Conservation (phyloP, 192 early-diverging fungal species). For the Coemansia sp. region DNA sequence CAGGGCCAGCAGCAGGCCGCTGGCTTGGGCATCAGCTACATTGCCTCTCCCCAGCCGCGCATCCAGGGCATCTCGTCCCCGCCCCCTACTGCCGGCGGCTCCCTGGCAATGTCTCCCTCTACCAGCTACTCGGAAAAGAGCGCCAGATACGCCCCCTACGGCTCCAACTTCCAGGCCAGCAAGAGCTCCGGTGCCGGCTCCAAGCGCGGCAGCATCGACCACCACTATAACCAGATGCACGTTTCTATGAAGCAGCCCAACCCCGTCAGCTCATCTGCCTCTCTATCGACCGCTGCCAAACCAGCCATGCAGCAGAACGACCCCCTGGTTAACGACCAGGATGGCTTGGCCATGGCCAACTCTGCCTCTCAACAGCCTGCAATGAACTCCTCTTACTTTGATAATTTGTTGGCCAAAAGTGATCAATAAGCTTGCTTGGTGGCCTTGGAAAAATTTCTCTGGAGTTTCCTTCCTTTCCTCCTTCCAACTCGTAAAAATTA, state of each 20-base stretch:
- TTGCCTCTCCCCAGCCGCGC: slow-evolving; percentile 24
- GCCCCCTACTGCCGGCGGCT: slow-evolving; percentile 22
- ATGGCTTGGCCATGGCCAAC: slow-evolving; percentile 11
- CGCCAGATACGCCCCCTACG: slow-evolving; percentile 40
- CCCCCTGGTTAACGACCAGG: slow-evolving; percentile 9
- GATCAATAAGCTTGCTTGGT: slow-evolving; percentile 22
- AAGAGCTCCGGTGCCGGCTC: slow-evolving; percentile 20
- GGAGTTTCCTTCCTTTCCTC: not conserved
- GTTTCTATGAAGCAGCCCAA: slow-evolving; percentile 10
- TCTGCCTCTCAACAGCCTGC: slow-evolving; percentile 34
- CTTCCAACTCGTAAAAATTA: slow-evolving; percentile 1
- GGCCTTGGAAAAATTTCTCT: not conserved
- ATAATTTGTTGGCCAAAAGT: slow-evolving; percentile 38
- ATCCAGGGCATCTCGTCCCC: slow-evolving; percentile 37
- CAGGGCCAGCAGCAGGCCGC: slow-evolving; percentile 25
- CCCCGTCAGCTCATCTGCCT: slow-evolving; percentile 18
- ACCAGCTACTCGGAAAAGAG: slow-evolving; percentile 37
- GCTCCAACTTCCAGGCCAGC: slow-evolving; percentile 20
- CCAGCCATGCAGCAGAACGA: slow-evolving; percentile 7
- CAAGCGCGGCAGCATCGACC: slow-evolving; percentile 50
- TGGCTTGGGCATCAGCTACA: slow-evolving; percentile 42
- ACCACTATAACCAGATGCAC: slow-evolving; percentile 43
- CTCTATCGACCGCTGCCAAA: slow-evolving; percentile 17
- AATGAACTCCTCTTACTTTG: slow-evolving; percentile 48
- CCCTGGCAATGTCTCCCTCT: slow-evolving; percentile 37